Evolutionary conservation across 2,329 filamentous ascomycete species (phyloP), one percentile per base, ranked within the genome.

Genomic region (Aureobasidium sp.): DNA sequence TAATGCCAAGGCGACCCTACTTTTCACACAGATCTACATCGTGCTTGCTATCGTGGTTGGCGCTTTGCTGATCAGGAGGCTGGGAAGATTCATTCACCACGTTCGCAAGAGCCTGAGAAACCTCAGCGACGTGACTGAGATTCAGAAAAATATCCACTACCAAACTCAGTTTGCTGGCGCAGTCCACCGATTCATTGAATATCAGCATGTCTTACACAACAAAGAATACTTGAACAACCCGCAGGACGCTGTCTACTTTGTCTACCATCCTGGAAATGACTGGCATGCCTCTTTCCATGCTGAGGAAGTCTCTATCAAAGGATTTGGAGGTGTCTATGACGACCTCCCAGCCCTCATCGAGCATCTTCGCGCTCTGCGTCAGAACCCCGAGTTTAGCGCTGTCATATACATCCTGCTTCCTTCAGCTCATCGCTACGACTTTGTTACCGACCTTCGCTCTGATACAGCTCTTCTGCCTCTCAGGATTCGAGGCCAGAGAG

Each of bases 251-350:
- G 41, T 57, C 29, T 57, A 57, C 41, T 57, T 45, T 45, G 53
- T 57, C 29, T 57, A 57, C 11, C 53, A 57, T 36, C 53, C 53
- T 36, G 53, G 53, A 16, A 57, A 57, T 21, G 53, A 57, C 36
- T 57, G 53, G 53, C 53, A 57, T 34, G 53, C 53, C 7, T 57
- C 53, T 3, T 57, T 57, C 30, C 53, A 44, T 13, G n/a, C 41
- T n/a, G 30, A 57, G 32, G 30, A 57, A 6, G n/a, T 57, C 7
- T 32, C 29, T 8, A 7, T 36, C 29, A 45, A 45, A 36, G 53
- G 41, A 8, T 36, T 57, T n/a, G 53, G n/a, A 5, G 53, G 53
- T 1, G 39, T 57, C 9, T 57, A 57, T 34, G 53, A 57, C 25
- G 41, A 57, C 7, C 41, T 57, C 9, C 29, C 53, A 36, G 30